These are phyloP conservation scores for Fusarium lateritium DNA, from an alignment of 2,329 filamentous ascomycete species.

Conservation along the genomic window DNA sequence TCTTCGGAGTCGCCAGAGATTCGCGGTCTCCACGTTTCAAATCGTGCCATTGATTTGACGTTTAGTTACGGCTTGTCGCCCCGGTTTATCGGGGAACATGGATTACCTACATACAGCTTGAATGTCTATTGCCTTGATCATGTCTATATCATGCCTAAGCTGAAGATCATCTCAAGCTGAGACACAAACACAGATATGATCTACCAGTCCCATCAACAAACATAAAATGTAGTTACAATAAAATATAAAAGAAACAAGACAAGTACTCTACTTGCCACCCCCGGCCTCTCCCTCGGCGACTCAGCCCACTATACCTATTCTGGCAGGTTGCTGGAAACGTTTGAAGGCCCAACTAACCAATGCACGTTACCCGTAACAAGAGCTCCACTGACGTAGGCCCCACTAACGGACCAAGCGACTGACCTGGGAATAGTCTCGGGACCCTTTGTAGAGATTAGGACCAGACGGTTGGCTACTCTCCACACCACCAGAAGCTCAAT, in stretches of 20 bases:
- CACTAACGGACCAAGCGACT: constrained; percentile 32
- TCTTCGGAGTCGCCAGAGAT: background rate
- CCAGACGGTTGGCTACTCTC: background rate
- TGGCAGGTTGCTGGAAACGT: constrained; percentile 51
- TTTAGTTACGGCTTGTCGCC: too few relatives aligned
- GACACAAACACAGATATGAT: too few relatives aligned
- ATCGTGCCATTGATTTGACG: background rate
- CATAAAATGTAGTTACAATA: background rate
- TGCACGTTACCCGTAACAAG: constrained; percentile 27
- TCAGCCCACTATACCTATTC: constrained; percentile 38
- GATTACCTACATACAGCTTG: too few relatives aligned
- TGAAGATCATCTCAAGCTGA: too few relatives aligned
- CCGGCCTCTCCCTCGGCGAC: constrained; percentile 43
- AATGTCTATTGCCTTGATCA: too few relatives aligned
- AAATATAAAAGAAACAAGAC: background rate
- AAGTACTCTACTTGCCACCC: constrained; percentile 19
- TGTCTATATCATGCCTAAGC: too few relatives aligned
- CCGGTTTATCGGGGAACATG: too few relatives aligned
- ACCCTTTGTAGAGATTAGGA: background rate
- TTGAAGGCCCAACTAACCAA: constrained; percentile 26
- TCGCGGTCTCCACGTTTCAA: background rate
- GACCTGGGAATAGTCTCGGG: constrained; percentile 8
- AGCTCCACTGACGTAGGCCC: constrained; percentile 31
- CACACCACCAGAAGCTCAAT: background rate
- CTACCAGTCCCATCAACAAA: too few relatives aligned